These are phyloP conservation scores for Myotisia sp. DNA, from an alignment of 2,329 filamentous ascomycete genomes.

Conservation along the genomic window DNA sequence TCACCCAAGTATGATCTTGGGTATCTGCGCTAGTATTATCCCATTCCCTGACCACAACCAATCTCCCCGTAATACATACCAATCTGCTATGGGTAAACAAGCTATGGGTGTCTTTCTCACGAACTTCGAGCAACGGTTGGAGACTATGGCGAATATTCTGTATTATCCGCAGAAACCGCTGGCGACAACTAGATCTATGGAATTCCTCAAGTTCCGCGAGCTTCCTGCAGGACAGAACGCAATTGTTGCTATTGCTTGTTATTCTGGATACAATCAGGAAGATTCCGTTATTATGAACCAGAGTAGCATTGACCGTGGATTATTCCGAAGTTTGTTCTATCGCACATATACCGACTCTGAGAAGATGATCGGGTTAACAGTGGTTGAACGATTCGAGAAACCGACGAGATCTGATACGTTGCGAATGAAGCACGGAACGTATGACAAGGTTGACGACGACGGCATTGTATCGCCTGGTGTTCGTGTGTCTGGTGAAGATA, in stretches of 20 bases:
- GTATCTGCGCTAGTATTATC: constrained; percentile 97
- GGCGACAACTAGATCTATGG: constrained; percentile 93
- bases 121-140: constrained; percentile 93
- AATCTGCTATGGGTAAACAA: constrained; percentile 99
- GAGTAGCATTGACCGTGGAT: constrained; percentile 90
- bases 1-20: constrained; percentile 96
- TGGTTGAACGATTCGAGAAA: constrained; percentile 91
- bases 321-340: constrained; percentile 97
- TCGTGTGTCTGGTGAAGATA: constrained; percentile 91
- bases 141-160: constrained; percentile 97
- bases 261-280: constrained; percentile 99
- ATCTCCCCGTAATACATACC: constrained; percentile 97
- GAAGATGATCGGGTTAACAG: constrained; percentile 86
- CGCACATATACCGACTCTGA: constrained; percentile 93
- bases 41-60: constrained; percentile 97
- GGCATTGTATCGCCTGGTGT: constrained; percentile 88
- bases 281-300: constrained; percentile 99
- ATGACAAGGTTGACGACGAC: constrained; percentile 94
- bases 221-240: constrained; percentile 94
- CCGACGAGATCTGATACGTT: constrained; percentile 78
- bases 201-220: constrained; percentile 95
- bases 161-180: constrained; percentile 98
- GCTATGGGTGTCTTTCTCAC: constrained; percentile 98
- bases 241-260: constrained; percentile 93
- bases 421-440: constrained; percentile 84